A percentile compares a stretch with the other conserved stretches of the same genome.
Conservation (phyloP, 257 asterid species). For the Solanum arcanum region DNA sequence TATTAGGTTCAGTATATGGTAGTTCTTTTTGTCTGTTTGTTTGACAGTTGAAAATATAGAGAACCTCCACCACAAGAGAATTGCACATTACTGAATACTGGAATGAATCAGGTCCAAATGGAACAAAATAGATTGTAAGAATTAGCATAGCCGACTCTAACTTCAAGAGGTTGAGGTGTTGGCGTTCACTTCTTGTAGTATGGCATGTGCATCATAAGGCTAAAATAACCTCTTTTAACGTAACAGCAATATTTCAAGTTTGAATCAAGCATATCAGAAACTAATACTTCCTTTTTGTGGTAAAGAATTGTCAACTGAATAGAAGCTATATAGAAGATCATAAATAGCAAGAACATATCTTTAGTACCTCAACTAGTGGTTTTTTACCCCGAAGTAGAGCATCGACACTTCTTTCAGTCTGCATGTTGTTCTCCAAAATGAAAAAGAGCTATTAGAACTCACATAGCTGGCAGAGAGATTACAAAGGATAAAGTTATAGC, state of each 20-base stretch:
- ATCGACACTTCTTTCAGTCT: constrained; percentile 69
- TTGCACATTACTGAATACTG: not conserved
- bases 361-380: constrained; percentile 57
- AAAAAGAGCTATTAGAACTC: not conserved
- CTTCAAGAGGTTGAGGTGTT: not conserved
- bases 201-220: not conserved
- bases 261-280: not conserved
- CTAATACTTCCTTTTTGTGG: not conserved
- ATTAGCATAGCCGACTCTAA: not conserved
- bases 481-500: not conserved
- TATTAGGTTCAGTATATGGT: not conserved
- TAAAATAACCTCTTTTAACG: not conserved
- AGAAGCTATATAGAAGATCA: not conserved
- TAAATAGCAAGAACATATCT: not conserved
- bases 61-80: not conserved
- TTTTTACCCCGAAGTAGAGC: constrained; percentile 46
- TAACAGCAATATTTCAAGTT: not conserved
- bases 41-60: not conserved
- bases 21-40: not conserved
- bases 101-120: not conserved
- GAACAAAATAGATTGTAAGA: not conserved
- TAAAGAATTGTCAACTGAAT: not conserved
- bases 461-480: not conserved
- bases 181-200: not conserved
- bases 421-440: not conserved